Evolutionary conservation across 495 filamentous ascomycete species (phyloP), one percentile per base, ranked within the genome.

Genomic region (Penicillium riverlandense): DNA sequence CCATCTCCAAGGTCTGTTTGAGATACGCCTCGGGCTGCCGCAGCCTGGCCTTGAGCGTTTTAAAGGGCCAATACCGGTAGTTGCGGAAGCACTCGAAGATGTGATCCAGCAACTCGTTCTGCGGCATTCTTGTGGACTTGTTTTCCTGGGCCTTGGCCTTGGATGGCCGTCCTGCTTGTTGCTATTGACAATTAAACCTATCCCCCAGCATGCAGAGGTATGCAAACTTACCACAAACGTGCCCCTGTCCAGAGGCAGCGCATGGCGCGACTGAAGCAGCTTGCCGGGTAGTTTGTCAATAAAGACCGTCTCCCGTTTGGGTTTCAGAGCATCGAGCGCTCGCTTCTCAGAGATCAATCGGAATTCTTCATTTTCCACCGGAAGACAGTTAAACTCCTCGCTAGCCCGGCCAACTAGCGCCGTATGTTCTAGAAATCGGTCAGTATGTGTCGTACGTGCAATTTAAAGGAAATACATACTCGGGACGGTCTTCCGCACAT

Each of bases 11-110:
- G 1, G 79, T 83, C 61, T 94, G 78, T 47, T 89, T 89, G 38
- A 98, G 79, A 61, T 89, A 98, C 5, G 84, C 83, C 59, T 98
- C 92, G 0, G 92, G 92, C 68, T 98, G 92, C 40, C 78, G 70
- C 29, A 90, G 74, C 48, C 70, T 63, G 14, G 74, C 68, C 47
- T 86, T 85, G 50, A 98, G 77, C 0, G 79, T 77, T 54, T 85
- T 90, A 70, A 97, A 84, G 12, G 85, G 77, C 91, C 91, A 97
- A 65, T 90, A 96, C 41, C 78, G 78, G 71, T 84, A 95, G 40
- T 81, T 64, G 29, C 80, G 76, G 78, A 97, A 98, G 57, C 80
- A 85, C 11, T 70, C 61, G 69, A 88, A 89, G 45, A 98, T 81
- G 35, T 70, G 69, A 61, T 96, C 88, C 66, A 95, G 64, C 32